phyloP scores from a whole-genome alignment of 2,329 filamentous ascomycete genomes.

The Thelonectria olida region DNA sequence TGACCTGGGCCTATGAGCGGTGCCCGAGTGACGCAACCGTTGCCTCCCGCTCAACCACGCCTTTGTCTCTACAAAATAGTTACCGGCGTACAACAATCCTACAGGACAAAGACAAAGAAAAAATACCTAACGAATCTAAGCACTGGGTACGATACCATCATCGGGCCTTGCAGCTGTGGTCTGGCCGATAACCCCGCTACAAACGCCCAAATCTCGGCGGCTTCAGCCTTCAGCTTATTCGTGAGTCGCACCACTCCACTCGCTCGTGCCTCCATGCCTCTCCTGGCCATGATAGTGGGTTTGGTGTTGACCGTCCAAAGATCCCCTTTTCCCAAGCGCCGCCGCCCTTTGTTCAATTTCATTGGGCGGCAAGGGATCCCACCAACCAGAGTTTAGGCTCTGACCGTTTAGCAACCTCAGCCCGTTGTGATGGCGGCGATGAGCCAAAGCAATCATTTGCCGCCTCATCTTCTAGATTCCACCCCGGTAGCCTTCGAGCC shows the following conservation, averaged over 20 bases:
- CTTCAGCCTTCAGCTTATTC: conserved; percentile 18
- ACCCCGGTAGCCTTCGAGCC: too few species aligned
- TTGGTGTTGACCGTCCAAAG: neutral
- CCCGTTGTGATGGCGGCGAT: neutral
- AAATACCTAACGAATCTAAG: too few species aligned
- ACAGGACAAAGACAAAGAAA: too few species aligned
- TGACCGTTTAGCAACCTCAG: neutral
- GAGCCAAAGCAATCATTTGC: neutral
- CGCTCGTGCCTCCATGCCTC: conserved; percentile 25
- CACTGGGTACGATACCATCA: neutral
- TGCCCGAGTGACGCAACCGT: neutral
- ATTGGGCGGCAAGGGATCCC: neutral
- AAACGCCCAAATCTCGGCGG: conserved; percentile 23
- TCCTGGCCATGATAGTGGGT: conserved; percentile 19
- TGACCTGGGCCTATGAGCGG: neutral
- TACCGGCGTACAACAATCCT: too few species aligned
- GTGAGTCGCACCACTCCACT: conserved; percentile 29
- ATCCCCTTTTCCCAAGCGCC: conserved; percentile 28
- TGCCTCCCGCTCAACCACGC: too few species aligned
- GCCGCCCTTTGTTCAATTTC: neutral
- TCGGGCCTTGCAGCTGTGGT: neutral
- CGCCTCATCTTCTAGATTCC: neutral
- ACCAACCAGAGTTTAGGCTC: neutral
- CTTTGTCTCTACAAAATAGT: too few species aligned
- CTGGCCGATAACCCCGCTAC: conserved; percentile 23